Conservation (phyloP, 495 filamentous ascomycete species). For the Neurospora sp. region DNA sequence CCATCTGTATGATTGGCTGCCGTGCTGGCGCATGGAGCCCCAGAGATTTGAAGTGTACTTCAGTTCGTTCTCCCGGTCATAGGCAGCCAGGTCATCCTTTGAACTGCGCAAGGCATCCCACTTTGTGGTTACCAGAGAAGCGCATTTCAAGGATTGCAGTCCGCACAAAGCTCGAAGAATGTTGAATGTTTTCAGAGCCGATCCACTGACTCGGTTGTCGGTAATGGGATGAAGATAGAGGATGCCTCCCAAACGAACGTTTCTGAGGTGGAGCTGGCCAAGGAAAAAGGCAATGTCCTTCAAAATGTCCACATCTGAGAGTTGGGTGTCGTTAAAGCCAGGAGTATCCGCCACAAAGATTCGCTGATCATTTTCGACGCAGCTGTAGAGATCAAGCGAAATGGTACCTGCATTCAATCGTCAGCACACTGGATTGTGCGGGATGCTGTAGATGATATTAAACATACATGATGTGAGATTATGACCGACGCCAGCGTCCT, state of each 20-base stretch:
- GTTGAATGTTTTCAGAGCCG: not conserved
- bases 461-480: slow-evolving; percentile 17
- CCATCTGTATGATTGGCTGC: not conserved
- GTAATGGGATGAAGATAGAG: slow-evolving; percentile 2
- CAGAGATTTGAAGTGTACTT: not conserved
- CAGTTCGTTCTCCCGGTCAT: not conserved
- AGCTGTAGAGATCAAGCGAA: not conserved
- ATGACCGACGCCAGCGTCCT: slow-evolving; percentile 14
- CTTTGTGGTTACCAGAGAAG: not conserved
- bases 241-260: not conserved
- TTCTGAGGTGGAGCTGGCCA: slow-evolving; percentile 5
- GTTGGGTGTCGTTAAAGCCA: slow-evolving; percentile 35
- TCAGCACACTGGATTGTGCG: not conserved
- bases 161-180: not conserved
- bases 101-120: not conserved
- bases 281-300: slow-evolving; percentile 28
- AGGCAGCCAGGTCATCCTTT: not conserved
- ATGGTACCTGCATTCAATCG: not conserved
- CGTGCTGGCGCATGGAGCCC: not conserved
- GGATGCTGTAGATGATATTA: not conserved
- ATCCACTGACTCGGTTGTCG: not conserved
- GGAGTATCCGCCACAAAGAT: slow-evolving; percentile 33
- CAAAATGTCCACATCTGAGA: slow-evolving; percentile 30
- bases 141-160: not conserved
- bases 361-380: slow-evolving; percentile 8